These are phyloP conservation scores for Escallonia herrerae DNA, from an alignment of 129 eudicot species.

Conservation along the genomic window DNA sequence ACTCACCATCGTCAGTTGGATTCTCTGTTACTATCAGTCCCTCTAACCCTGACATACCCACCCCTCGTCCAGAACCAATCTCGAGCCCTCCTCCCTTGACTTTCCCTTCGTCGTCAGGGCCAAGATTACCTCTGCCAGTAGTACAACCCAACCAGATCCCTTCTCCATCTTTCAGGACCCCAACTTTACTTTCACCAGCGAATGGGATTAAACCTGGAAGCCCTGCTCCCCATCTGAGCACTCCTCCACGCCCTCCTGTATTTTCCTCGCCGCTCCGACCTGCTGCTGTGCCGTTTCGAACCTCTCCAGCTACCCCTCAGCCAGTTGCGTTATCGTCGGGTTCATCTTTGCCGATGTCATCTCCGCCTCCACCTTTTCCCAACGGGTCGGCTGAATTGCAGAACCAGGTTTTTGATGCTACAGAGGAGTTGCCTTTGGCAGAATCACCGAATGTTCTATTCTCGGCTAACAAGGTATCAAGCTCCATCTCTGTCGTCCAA, in stretches of 20 bases:
- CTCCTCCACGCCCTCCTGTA: constrained; percentile 94
- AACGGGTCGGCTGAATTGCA: constrained; percentile 60
- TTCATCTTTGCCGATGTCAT: constrained; percentile 60
- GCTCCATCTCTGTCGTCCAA: background rate
- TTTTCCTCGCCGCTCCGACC: constrained; percentile 86
- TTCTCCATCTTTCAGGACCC: constrained; percentile 44
- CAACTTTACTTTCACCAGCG: constrained; percentile 44
- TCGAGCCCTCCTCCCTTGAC: constrained; percentile 35
- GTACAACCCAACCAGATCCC: constrained; percentile 38
- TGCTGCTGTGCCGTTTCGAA: constrained; percentile 84
- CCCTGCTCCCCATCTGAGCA: constrained; percentile 67
- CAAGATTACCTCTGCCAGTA: constrained; percentile 44
- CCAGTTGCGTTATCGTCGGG: constrained; percentile 57
- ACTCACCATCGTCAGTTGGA: constrained; percentile 41
- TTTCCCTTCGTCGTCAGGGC: constrained; percentile 30
- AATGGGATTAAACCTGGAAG: constrained; percentile 56
- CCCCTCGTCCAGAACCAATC: constrained; percentile 31
- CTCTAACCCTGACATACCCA: constrained; percentile 26
- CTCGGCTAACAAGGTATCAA: constrained; percentile 82
- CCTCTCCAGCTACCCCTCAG: constrained; percentile 92
- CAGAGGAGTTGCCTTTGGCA: constrained; percentile 35
- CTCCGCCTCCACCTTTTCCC: constrained; percentile 40
- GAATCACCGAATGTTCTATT: constrained; percentile 73
- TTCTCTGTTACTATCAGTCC: constrained; percentile 41
- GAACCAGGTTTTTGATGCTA: constrained; percentile 32